A percentile compares a stretch with the other conserved stretches of the same genome.
Evolutionary conservation across 2,329 filamentous ascomycete genomes (phyloP).

Genomic region (Aureobasidium mangrovei): DNA sequence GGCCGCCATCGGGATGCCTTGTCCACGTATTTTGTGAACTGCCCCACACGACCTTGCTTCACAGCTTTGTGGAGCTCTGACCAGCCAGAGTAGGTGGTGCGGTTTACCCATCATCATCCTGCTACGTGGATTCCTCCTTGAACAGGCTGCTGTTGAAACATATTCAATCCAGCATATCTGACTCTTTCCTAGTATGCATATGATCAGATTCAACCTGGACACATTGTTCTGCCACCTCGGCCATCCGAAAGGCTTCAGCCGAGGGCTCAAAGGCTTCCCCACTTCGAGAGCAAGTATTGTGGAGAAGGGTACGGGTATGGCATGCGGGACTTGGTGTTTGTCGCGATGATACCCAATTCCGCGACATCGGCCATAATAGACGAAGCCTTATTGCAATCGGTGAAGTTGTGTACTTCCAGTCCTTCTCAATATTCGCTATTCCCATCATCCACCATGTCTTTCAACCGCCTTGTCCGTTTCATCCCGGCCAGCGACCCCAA

Average conservation of each 20-base stretch:
- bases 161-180: not conserved
- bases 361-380: constrained; percentile 10
- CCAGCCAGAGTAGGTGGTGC: constrained; percentile 4
- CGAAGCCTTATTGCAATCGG: not conserved
- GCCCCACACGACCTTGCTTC: constrained; percentile 1
- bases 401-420: not conserved
- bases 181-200: constrained; percentile 1
- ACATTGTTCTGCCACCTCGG: not conserved
- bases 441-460: constrained; percentile 13
- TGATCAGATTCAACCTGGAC: not conserved
- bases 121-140: not conserved
- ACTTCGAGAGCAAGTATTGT: not conserved
- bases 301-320: not conserved
- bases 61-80: constrained; percentile 9
- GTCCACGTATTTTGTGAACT: constrained; percentile 6
- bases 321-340: constrained; percentile 4
- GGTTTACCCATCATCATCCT: not conserved
- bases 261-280: too few relatives aligned
- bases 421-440: not conserved
- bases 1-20: constrained; percentile 7
- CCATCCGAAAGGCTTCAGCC: too few relatives aligned
- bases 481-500: constrained; percentile 17
- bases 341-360: not conserved
- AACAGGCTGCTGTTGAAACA: too few relatives aligned
- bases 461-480: constrained; percentile 17